Evolutionary conservation across 345 rosid species (phyloP), one percentile per base, ranked within the genome.

Genomic region (Jatropha curcas): DNA sequence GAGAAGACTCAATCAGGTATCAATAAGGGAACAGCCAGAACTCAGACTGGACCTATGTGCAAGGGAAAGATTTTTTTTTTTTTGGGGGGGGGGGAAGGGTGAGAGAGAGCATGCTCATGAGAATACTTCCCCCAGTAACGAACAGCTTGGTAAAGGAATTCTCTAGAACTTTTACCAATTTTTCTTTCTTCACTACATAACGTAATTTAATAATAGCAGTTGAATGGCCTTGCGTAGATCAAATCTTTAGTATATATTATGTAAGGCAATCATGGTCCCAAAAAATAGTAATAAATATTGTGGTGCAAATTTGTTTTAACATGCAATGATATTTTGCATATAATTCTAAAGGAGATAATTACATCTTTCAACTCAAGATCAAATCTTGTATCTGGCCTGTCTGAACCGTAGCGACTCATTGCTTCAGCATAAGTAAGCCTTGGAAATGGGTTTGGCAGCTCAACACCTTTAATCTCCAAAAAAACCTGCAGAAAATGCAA

Each of bases 371-470:
- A 86, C 85, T 88, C 90, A 57, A 95, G 94, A 86, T 81, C 97
- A 73, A 85, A 95, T 87, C 99, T 88, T 61, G 84, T 86, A 80
- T 95, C 99, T 41, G 98, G 98, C 79, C 94, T 86, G 83, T 95
- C 99, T 64, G 98, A 90, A 72, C 99, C 98, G 77, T 88, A 95
- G 77, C 84, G 83, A 80, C 78, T 78, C 92, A 92, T 89, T 51
- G 98, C 94, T 77, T 95, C 97, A 56, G 93, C 86, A 81, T 91
- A 95, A 57, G 98, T 89, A 65, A 95, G 91, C 85, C 97, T 88
- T 31, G 94, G 93, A 78, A 95, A 88, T 58, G 96, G 97, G 72
- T 87, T 82, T 75, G 97, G 96, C 55, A 95, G 85, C 71, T 85
- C 82, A 70, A 89, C 73, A 73, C 91, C 97, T 82, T 88, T 92